A percentile compares a stretch with the other conserved stretches of the same genome.
Conservation (phyloP, 352 stramenopile genomes). For the Globisporangium splendens region DNA sequence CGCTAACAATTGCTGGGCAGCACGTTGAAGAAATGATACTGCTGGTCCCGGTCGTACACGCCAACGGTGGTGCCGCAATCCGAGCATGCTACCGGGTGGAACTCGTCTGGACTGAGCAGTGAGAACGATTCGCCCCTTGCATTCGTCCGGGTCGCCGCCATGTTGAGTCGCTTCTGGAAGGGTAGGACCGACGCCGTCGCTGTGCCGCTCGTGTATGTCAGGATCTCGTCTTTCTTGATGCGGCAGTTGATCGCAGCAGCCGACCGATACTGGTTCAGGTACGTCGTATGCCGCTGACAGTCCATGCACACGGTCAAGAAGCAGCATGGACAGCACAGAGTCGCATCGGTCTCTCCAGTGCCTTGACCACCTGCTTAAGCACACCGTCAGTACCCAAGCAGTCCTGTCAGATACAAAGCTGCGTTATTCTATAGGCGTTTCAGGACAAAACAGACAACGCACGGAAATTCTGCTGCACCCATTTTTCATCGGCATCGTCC, state of each 20-base stretch:
- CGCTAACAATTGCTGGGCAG: constrained; percentile 58
- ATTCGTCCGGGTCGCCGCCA: constrained; percentile 19
- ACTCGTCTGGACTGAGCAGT: constrained; percentile 51
- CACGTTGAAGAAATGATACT: constrained; percentile 80
- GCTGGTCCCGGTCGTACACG: constrained; percentile 53
- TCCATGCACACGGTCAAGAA: constrained; percentile 78
- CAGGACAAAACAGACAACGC: no score
- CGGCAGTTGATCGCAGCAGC: constrained; percentile 64
- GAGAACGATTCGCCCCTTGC: constrained; percentile 10
- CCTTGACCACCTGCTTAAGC: constrained; percentile 1
- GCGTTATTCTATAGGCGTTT: neutral
- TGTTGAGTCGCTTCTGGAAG: constrained; percentile 38
- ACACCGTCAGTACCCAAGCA: no score
- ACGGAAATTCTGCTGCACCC: constrained; percentile 68
- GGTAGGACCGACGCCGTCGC: constrained; percentile 16
- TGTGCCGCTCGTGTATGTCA: constrained; percentile 43
- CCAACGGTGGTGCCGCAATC: constrained; percentile 74
- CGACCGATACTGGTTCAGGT: constrained; percentile 69
- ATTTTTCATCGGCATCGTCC: constrained; percentile 67
- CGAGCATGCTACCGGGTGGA: constrained; percentile 62
- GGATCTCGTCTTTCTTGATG: constrained; percentile 61
- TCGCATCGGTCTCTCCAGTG: constrained; percentile 38
- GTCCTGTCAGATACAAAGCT: constrained; percentile 10
- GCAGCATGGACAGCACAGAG: constrained; percentile 74
- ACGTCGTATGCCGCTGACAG: constrained; percentile 67